Conservation (phyloP, 306 rosid genomes). For the Lablab purpureus region DNA sequence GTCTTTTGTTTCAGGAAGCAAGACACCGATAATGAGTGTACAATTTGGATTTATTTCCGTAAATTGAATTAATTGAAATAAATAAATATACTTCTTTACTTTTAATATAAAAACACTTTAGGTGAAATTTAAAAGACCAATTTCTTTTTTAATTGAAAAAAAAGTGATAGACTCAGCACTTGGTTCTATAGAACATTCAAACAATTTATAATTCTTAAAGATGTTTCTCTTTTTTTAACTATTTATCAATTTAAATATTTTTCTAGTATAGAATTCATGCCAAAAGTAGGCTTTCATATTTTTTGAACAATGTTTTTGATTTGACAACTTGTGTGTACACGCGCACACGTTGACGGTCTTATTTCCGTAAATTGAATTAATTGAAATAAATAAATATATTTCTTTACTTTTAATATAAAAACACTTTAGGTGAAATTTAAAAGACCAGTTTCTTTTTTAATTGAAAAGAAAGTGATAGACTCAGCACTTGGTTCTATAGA, state of each 20-base stretch:
- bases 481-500: not conserved
- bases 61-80: conserved; percentile 7
- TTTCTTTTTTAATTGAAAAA: not conserved
- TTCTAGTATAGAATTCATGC: not conserved
- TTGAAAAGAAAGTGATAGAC: not conserved
- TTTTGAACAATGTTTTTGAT: conserved; percentile 10
- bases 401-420: conserved; percentile 5
- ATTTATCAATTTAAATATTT: conserved; percentile 6
- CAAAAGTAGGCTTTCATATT: not conserved
- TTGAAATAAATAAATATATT: not conserved
- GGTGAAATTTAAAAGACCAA: not conserved
- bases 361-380: conserved; percentile 23
- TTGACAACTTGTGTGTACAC: not conserved
- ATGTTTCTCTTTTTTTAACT: conserved; percentile 6
- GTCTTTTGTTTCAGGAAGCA: conserved; percentile 15
- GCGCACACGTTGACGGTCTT: too few relatives aligned
- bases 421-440: conserved; percentile 39
- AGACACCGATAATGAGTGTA: conserved; percentile 26
- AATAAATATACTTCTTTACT: not conserved
- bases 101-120: conserved; percentile 35
- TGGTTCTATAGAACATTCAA: conserved; percentile 9
- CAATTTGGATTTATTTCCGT: conserved; percentile 38
- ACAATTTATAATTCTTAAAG: conserved; percentile 34
- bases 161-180: not conserved
- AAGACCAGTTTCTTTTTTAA: not conserved